These are phyloP conservation scores for Alternaria alternata DNA, from an alignment of 2,329 filamentous ascomycete species.

Conservation along the genomic window DNA sequence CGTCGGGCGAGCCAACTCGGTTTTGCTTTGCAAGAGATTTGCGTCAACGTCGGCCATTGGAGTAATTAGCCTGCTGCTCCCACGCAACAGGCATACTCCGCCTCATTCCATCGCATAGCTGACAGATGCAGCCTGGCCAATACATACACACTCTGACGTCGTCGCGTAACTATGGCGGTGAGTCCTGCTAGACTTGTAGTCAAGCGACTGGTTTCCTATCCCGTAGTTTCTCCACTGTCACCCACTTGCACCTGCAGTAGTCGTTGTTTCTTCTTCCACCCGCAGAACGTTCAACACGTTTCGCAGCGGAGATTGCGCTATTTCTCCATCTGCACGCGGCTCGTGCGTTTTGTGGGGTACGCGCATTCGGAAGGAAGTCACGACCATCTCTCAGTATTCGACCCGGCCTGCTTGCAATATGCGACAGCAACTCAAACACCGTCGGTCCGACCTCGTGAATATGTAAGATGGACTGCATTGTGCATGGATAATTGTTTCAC, in stretches of 20 bases:
- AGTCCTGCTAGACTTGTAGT: slow-evolving; percentile 28
- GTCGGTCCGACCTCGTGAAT: background rate
- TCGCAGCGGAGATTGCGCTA: slow-evolving; percentile 12
- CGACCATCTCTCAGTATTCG: slow-evolving; percentile 1
- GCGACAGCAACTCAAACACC: background rate
- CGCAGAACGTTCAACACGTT: slow-evolving; percentile 23
- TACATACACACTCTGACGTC: slow-evolving; percentile 1
- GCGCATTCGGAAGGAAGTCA: slow-evolving; percentile 10
- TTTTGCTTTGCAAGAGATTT: slow-evolving; percentile 11
- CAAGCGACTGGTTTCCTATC: slow-evolving; percentile 23
- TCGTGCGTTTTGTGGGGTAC: slow-evolving; percentile 20
- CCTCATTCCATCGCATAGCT: slow-evolving; percentile 10
- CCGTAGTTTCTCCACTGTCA: slow-evolving; percentile 28
- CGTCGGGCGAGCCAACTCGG: background rate
- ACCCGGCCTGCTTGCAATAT: background rate
- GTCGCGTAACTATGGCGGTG: slow-evolving; percentile 26
- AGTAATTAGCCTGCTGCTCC: background rate
- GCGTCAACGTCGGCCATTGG: slow-evolving; percentile 9
- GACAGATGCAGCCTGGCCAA: background rate
- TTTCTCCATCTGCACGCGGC: slow-evolving; percentile 2
- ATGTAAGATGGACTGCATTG: background rate
- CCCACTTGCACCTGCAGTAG: slow-evolving; percentile 39
- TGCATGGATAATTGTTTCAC: slow-evolving; percentile 2
- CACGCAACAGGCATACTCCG: slow-evolving; percentile 9
- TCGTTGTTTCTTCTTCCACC: slow-evolving; percentile 24